Evolutionary conservation across 129 eudicot species (phyloP).

Genomic region (Erigeron canadensis): DNA sequence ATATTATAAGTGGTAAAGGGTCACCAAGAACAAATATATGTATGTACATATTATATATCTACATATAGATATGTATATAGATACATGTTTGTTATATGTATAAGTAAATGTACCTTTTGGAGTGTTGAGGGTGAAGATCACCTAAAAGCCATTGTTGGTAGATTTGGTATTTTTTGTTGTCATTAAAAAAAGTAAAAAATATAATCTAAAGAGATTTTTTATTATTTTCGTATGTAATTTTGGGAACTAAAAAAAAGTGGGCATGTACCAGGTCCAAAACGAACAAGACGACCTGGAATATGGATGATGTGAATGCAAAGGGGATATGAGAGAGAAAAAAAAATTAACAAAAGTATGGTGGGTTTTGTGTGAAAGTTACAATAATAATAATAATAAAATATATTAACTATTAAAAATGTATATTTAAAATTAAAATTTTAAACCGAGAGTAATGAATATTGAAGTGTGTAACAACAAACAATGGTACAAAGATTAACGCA

Average conservation of each 20-base stretch:
- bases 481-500: no score
- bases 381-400: no score
- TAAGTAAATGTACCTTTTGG: slow-evolving; percentile 54
- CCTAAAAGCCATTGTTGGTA: slow-evolving; percentile 43
- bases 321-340: slow-evolving; percentile 31
- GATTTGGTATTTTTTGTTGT: slow-evolving; percentile 36
- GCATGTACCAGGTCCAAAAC: slow-evolving; percentile 72
- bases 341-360: slow-evolving; percentile 19
- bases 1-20: slow-evolving; percentile 35
- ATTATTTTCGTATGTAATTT: not conserved
- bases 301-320: slow-evolving; percentile 30
- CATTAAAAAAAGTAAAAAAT: slow-evolving; percentile 18
- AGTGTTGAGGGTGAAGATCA: slow-evolving; percentile 49
- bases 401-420: no score
- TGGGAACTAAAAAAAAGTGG: slow-evolving; percentile 54
- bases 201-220: not conserved
- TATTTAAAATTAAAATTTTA: no score
- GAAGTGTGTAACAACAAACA: no score
- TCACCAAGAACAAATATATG: slow-evolving; percentile 49
- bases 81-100: slow-evolving; percentile 8
- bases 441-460: no score
- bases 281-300: slow-evolving; percentile 37
- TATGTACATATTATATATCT: slow-evolving; percentile 14
- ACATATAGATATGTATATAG: slow-evolving; percentile 8
- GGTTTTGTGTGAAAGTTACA: slow-evolving; percentile 33